These are phyloP conservation scores for Xylaria grammica DNA, from an alignment of 495 filamentous ascomycete genomes.

Conservation along the genomic window DNA sequence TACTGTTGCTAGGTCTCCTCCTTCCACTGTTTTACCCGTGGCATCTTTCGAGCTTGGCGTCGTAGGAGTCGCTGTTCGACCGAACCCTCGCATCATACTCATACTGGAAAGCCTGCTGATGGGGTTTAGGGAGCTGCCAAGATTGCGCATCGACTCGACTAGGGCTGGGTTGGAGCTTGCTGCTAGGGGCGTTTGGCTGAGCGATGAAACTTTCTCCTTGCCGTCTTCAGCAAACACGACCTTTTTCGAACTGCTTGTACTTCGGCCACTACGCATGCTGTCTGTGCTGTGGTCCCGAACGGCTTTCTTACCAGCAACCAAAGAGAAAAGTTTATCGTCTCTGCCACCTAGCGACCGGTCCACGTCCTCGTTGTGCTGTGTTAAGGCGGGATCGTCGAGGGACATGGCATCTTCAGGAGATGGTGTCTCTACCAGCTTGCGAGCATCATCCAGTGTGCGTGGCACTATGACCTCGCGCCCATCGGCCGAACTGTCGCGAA, in stretches of 20 bases:
- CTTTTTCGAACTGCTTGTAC: slow-evolving; percentile 61
- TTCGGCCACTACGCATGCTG: slow-evolving; percentile 62
- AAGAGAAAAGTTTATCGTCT: slow-evolving; percentile 65
- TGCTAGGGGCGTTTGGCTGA: slow-evolving; percentile 36
- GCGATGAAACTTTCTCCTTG: slow-evolving; percentile 39
- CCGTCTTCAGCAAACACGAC: slow-evolving; percentile 51
- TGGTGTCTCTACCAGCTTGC: slow-evolving; percentile 81
- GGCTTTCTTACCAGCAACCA: slow-evolving; percentile 65
- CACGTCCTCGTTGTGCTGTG: slow-evolving; percentile 48
- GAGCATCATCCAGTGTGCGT: slow-evolving; percentile 89
- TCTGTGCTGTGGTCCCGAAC: slow-evolving; percentile 77
- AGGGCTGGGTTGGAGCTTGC: slow-evolving; percentile 60
- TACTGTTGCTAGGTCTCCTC: slow-evolving; percentile 58
- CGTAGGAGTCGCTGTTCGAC: slow-evolving; percentile 51
- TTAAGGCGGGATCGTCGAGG: slow-evolving; percentile 51
- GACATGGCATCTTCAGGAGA: slow-evolving; percentile 59
- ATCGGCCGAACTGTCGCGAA: slow-evolving; percentile 69
- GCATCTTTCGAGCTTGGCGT: slow-evolving; percentile 36
- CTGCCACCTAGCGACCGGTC: slow-evolving; percentile 40
- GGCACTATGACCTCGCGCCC: slow-evolving; percentile 64
- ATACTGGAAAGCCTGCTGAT: slow-evolving; percentile 77
- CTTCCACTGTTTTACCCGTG: slow-evolving; percentile 42
- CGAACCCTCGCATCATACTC: slow-evolving; percentile 74
- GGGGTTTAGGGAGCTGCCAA: slow-evolving; percentile 83
- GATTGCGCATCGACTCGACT: slow-evolving; percentile 81